Evolutionary conservation across 2,329 filamentous ascomycete genomes (phyloP).

Genomic region (Fusarium anguioides): DNA sequence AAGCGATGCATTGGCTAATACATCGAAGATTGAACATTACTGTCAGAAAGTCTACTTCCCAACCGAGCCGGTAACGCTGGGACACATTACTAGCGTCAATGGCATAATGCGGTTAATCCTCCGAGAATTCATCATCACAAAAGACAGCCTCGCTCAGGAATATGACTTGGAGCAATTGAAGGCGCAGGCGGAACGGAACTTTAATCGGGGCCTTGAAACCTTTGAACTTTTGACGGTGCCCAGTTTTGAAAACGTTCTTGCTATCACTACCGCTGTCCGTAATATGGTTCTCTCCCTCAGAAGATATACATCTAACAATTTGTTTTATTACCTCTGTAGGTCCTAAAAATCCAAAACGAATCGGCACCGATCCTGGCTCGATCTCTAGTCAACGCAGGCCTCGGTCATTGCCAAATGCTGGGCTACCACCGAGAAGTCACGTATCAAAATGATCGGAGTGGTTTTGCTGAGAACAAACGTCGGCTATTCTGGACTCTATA

Average conservation of each 20-base stretch:
- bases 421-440: slow-evolving; percentile 35
- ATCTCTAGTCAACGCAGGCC: slow-evolving; percentile 20
- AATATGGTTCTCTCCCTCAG: rapidly evolving
- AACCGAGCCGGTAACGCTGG: slow-evolving; percentile 27
- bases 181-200: slow-evolving; percentile 23
- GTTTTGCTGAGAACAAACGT: slow-evolving; percentile 13
- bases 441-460: slow-evolving; percentile 19
- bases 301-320: rapidly evolving
- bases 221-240: slow-evolving; percentile 31
- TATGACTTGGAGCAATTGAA: slow-evolving; percentile 21
- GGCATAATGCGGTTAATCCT: slow-evolving; percentile 22
- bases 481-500: slow-evolving; percentile 37
- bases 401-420: slow-evolving; percentile 36
- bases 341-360: slow-evolving; percentile 28
- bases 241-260: slow-evolving; percentile 35
- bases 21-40: slow-evolving; percentile 27
- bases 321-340: not conserved
- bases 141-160: slow-evolving; percentile 12
- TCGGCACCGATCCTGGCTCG: slow-evolving; percentile 19
- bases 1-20: too few relatives aligned
- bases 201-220: slow-evolving; percentile 27
- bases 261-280: slow-evolving; percentile 25
- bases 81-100: slow-evolving; percentile 27
- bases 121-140: slow-evolving; percentile 18
- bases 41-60: slow-evolving; percentile 38